Evolutionary conservation across 257 asterid genomes (phyloP).

Genomic region (Solanum pennellii): DNA sequence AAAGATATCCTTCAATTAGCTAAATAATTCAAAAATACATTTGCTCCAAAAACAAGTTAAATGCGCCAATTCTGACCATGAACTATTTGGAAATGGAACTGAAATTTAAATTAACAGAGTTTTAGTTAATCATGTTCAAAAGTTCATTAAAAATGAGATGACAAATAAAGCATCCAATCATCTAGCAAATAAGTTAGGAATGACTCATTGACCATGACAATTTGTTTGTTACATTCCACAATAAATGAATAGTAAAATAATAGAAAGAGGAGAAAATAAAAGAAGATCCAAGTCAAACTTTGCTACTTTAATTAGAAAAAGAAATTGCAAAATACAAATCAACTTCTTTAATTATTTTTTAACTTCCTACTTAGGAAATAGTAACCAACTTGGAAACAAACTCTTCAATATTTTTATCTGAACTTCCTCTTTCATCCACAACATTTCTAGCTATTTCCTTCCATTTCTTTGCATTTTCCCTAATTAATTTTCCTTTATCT

Average conservation of each 20-base stretch:
- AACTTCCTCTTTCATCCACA: constrained; percentile 27
- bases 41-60: too few relatives aligned
- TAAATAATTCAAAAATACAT: too few relatives aligned
- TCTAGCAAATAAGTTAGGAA: background rate
- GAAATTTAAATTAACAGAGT: background rate
- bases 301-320: background rate
- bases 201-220: background rate
- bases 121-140: background rate
- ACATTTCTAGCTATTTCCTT: constrained; percentile 15
- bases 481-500: constrained; percentile 14
- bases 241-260: background rate
- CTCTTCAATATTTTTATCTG: constrained; percentile 21
- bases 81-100: too few relatives aligned
- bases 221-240: background rate
- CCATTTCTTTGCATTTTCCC: constrained; percentile 22
- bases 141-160: background rate
- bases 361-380: too few relatives aligned
- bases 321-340: background rate
- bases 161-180: background rate
- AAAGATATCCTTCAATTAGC: too few relatives aligned
- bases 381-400: constrained; percentile 3
- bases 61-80: too few relatives aligned
- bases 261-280: background rate
- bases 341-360: background rate
- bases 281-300: background rate